Evolutionary conservation across 352 stramenopile species (phyloP), one percentile per base, ranked within the genome.

Genomic region (Globisporangium nodosum): DNA sequence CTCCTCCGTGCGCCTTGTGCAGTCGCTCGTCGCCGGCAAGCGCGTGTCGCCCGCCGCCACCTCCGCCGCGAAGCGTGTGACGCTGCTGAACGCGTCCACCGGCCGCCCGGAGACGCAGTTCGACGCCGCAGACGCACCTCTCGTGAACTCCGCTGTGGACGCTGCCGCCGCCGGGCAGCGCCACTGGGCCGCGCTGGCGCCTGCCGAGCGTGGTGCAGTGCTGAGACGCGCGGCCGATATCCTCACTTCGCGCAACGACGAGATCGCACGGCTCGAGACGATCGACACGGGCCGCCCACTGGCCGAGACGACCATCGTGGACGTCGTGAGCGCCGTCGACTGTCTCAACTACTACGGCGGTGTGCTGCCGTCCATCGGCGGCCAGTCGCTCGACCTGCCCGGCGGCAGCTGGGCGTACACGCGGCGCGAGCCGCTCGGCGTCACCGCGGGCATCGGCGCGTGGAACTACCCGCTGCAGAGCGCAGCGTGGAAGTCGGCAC

Each of bases 391-490:
- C 47, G 76, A 90, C 24, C 43, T 93, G 15, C 68, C 76, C 2
- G 71, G 73, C 24, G 75, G 75, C 9, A 90, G 75, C 62, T 93
- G 79, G 78, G 78, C 77, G 13, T 93, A 93, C 72, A 93, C 84
- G 21, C 75, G 78, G 15, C 66, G 82, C 0, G 84, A 93, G 58
- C 81, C 84, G 40, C 60, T 92, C 5, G 84, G 84, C 0, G 77
- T 90, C 37, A 90, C 80, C 0, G 81, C 74, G 0, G 80, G 81
- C 33, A 92, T 93, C 50, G 84, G 84, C 9, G 84, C 84, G 9
- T 93, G 84, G 84, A 93, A 93, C 67, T 93, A 92, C 54, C 81
- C 81, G 43, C 66, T 93, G 46, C 83, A 91, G 52, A 91, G 81
- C 43, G 83, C 83, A 20, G 78, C 71, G 12, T 93, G 83, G 83